phyloP scores from a whole-genome alignment of 306 rosid species.

The Citrullus colocynthis region DNA sequence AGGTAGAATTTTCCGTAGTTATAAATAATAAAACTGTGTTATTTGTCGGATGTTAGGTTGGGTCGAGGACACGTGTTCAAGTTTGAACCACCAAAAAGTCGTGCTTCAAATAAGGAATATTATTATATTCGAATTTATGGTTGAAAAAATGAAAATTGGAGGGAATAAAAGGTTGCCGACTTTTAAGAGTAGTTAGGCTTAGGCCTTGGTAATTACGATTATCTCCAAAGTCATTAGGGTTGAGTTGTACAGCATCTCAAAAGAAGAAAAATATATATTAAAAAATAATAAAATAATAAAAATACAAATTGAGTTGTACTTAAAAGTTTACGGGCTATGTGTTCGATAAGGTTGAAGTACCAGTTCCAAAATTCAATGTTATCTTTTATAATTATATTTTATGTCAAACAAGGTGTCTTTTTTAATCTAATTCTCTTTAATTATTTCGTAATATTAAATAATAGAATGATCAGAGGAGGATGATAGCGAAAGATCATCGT shows the following conservation, averaged over 20 bases:
- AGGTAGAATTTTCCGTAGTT: not conserved
- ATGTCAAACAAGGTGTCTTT: not conserved
- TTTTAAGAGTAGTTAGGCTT: not conserved
- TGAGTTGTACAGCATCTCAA: not conserved
- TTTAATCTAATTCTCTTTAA: not conserved
- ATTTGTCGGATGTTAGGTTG: not conserved
- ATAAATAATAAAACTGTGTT: not conserved
- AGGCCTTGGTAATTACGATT: not conserved
- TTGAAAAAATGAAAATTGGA: not conserved
- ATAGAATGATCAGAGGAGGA: not conserved
- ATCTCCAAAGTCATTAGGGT: not conserved
- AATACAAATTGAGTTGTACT: not conserved
- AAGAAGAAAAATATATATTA: too few relatives aligned
- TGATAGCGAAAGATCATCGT: not conserved
- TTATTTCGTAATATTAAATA: not conserved
- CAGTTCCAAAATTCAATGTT: not conserved
- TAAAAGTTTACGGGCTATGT: not conserved
- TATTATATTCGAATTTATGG: not conserved
- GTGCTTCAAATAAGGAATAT: conserved; percentile 4
- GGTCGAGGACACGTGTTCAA: not conserved
- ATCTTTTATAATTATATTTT: not conserved
- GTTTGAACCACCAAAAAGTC: not conserved
- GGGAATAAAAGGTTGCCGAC: not conserved
- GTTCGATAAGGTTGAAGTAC: not conserved
- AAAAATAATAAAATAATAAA: too few relatives aligned